Percentiles rank a stretch among this genome's conserved stretches.
phyloP scores from a whole-genome alignment of 2,329 filamentous ascomycete genomes.

The Xylaria sp. region DNA sequence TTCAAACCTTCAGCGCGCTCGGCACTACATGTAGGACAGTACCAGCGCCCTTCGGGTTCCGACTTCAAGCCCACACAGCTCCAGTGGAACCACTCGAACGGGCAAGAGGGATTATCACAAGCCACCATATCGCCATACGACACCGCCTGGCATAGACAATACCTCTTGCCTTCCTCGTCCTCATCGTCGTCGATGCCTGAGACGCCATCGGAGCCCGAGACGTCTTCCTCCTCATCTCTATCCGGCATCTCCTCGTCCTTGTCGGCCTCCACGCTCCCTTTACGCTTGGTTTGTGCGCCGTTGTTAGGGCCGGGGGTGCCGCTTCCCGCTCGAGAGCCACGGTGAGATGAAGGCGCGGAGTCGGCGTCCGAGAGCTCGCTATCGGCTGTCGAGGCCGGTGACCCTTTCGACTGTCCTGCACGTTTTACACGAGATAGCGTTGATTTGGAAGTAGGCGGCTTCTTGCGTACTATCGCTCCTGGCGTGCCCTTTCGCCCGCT shows the following conservation, averaged over 20 bases:
- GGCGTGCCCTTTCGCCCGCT: conserved; percentile 59
- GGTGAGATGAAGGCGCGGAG: conserved; percentile 64
- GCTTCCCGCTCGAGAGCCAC: conserved; percentile 51
- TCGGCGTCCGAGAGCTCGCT: conserved; percentile 74
- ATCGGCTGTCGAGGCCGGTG: conserved; percentile 71
- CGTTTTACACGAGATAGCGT: conserved; percentile 72
- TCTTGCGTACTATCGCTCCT: conserved; percentile 50
- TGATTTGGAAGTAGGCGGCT: conserved; percentile 61
- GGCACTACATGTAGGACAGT: conserved; percentile 69
- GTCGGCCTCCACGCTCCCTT: conserved; percentile 40
- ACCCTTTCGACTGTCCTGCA: conserved; percentile 64
- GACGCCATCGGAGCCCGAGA: conserved; percentile 54
- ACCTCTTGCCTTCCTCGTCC: conserved; percentile 81
- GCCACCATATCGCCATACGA: conserved; percentile 91
- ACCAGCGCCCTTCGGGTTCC: conserved; percentile 75
- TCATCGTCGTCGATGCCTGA: conserved; percentile 67
- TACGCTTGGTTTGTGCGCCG: conserved; percentile 36
- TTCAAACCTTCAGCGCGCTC: conserved; percentile 57
- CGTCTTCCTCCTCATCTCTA: conserved; percentile 59
- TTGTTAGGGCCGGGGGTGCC: conserved; percentile 52
- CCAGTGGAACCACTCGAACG: conserved; percentile 91
- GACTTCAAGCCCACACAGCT: conserved; percentile 75
- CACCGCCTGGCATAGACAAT: conserved; percentile 85
- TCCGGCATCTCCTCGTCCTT: conserved; percentile 51
- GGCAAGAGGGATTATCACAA: conserved; percentile 84